phyloP scores from a whole-genome alignment of 2,329 filamentous ascomycete species.

The Raffaelea arxii region DNA sequence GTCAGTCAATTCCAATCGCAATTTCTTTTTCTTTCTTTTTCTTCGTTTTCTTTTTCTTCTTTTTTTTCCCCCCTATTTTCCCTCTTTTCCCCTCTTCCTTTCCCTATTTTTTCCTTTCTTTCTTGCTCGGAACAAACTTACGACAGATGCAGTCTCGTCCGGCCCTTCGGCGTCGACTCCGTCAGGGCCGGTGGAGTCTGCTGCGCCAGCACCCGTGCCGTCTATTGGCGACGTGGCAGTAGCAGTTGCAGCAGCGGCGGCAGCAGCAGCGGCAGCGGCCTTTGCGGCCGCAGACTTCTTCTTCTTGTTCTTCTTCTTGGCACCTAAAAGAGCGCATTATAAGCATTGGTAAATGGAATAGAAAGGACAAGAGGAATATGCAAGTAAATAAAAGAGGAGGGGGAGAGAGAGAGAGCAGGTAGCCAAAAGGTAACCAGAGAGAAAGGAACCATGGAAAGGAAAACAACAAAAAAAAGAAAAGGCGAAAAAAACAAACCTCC shows the following conservation, averaged over 20 bases:
- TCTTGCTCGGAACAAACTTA: not conserved
- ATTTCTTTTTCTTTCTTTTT: conserved; percentile 7
- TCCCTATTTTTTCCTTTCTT: not conserved
- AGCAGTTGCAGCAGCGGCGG: conserved; percentile 9
- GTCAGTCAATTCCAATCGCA: conserved; percentile 14
- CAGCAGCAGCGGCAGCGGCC: conserved; percentile 18
- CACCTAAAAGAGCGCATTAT: conserved; percentile 20
- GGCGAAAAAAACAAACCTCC: conserved; percentile 6
- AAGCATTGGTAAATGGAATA: conserved; percentile 4
- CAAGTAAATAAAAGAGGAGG: conserved; percentile 11
- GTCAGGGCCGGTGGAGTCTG: conserved; percentile 14
- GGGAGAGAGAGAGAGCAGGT: not conserved
- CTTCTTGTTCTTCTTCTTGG: conserved; percentile 51
- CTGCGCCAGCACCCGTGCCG: not conserved
- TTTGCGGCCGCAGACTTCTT: conserved; percentile 44
- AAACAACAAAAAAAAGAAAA: not conserved
- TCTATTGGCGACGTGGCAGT: conserved; percentile 2
- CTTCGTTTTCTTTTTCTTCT: conserved; percentile 3
- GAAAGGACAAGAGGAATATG: conserved; percentile 11
- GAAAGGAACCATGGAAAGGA: not conserved
- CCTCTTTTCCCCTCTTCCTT: conserved; percentile 5
- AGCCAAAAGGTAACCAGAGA: not conserved
- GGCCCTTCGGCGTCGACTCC: conserved; percentile 13
- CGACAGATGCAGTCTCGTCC: conserved; percentile 2
- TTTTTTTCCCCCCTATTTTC: not conserved